Evolutionary conservation across 1,284 basidiomycete species (phyloP).

Genomic region (Melampsora larici-populina): DNA sequence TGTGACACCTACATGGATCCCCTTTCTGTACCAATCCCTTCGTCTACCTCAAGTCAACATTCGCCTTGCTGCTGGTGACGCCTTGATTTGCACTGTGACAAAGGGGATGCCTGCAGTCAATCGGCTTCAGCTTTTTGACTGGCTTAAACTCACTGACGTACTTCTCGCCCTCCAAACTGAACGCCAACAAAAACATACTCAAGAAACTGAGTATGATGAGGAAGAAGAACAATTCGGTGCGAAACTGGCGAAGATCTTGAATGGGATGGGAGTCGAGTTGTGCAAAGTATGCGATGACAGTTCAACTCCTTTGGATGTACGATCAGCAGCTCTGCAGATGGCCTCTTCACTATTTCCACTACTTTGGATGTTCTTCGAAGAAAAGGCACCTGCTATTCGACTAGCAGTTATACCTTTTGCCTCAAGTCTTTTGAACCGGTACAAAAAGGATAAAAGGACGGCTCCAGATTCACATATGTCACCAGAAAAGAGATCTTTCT

Average conservation of each 20-base stretch:
- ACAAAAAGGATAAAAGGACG: constrained; percentile 71
- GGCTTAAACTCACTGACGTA: constrained; percentile 77
- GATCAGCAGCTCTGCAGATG: constrained; percentile 66
- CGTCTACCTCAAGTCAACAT: constrained; percentile 64
- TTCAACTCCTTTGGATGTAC: constrained; percentile 54
- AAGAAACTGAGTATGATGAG: constrained; percentile 55
- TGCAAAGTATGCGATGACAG: constrained; percentile 71
- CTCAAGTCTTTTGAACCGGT: constrained; percentile 70
- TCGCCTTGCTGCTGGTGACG: constrained; percentile 74
- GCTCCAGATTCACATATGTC: constrained; percentile 66
- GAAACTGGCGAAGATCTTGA: constrained; percentile 78
- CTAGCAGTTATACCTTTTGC: constrained; percentile 78
- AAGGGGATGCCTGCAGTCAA: constrained; percentile 92
- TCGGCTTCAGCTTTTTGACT: constrained; percentile 84
- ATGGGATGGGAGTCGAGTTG: constrained; percentile 77
- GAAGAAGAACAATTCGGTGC: constrained; percentile 79
- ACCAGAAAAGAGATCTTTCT: constrained; percentile 70
- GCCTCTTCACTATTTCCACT: constrained; percentile 73
- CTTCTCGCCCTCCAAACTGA: constrained; percentile 71
- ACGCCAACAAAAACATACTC: constrained; percentile 64
- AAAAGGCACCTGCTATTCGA: constrained; percentile 80
- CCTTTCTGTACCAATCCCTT: constrained; percentile 78
- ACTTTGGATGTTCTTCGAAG: constrained; percentile 81
- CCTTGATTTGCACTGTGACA: constrained; percentile 74
- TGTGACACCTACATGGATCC: constrained; percentile 83